Conservation (phyloP, 768 basidiomycete genomes). For the Leccinum obscurum region DNA sequence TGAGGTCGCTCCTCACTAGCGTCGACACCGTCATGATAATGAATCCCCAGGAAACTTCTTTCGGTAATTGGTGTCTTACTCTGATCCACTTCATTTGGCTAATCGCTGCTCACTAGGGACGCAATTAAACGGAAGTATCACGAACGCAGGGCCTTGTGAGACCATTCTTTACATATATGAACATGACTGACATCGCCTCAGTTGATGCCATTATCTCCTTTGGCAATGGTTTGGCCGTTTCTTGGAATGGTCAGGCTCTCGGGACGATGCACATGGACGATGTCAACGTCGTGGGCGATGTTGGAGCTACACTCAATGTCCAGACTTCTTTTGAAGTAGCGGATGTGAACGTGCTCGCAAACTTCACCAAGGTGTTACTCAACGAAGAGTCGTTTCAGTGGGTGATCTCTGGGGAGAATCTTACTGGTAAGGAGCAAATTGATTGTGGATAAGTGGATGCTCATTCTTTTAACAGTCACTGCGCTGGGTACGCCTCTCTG, state of each 20-base stretch:
- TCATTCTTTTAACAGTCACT: constrained; percentile 41
- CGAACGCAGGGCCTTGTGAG: constrained; percentile 73
- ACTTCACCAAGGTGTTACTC: constrained; percentile 65
- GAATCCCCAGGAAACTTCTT: constrained; percentile 55
- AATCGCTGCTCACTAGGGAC: constrained; percentile 37
- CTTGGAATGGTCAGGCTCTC: constrained; percentile 49
- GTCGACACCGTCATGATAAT: constrained; percentile 63
- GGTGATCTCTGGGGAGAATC: constrained; percentile 63
- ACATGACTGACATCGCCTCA: too few relatives aligned
- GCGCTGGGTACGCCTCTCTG: constrained; percentile 49
- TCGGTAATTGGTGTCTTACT: constrained; percentile 39
- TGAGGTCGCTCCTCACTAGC: constrained; percentile 30
- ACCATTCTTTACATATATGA: constrained; percentile 1
- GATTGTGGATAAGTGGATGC: not conserved
- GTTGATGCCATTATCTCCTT: too few relatives aligned
- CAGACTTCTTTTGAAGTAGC: constrained; percentile 59
- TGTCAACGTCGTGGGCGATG: constrained; percentile 57
- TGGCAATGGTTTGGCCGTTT: too few relatives aligned
- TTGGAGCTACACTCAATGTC: constrained; percentile 59
- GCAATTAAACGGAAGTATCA: constrained; percentile 59
- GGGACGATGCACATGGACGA: constrained; percentile 63
- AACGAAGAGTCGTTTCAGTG: constrained; percentile 68
- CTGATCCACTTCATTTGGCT: constrained; percentile 1
- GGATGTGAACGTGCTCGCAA: constrained; percentile 54
- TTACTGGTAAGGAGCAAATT: constrained; percentile 46